A percentile compares a stretch with the other conserved stretches of the same genome.
phyloP scores from a whole-genome alignment of 441 rosid species.

The Gossypium lobatum region DNA sequence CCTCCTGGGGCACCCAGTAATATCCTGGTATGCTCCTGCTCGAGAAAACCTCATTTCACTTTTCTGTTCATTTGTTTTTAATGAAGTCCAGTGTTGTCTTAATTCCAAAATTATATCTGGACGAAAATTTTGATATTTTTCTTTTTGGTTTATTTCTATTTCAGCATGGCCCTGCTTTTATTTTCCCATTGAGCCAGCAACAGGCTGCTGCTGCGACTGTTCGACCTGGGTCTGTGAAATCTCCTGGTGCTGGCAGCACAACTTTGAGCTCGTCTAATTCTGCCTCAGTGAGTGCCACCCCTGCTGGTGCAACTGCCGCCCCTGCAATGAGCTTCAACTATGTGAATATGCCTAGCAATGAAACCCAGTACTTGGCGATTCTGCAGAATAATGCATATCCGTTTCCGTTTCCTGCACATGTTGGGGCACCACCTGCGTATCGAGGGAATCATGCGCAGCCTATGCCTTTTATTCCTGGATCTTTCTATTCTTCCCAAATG shows the following conservation, averaged over 20 bases:
- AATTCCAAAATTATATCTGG: background rate
- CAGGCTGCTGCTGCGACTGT: conserved; percentile 67
- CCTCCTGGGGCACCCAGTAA: conserved; percentile 77
- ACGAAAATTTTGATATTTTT: background rate
- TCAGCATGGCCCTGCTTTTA: conserved; percentile 84
- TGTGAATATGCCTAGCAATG: conserved; percentile 71
- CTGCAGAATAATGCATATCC: conserved; percentile 76
- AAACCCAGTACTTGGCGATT: conserved; percentile 84
- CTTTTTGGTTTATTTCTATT: conserved; percentile 13
- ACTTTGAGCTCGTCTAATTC: conserved; percentile 39
- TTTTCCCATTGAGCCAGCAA: conserved; percentile 85
- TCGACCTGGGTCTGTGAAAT: conserved; percentile 49
- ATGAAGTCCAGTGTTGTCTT: background rate
- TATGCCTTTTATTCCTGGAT: conserved; percentile 71
- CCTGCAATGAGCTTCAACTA: conserved; percentile 81
- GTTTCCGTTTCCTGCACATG: conserved; percentile 84
- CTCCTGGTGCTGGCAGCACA: conserved; percentile 25
- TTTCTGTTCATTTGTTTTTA: background rate
- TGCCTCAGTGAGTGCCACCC: conserved; percentile 42
- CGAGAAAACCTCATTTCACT: background rate
- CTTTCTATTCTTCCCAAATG: conserved; percentile 91
- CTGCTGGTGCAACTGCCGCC: conserved; percentile 55
- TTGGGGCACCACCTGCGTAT: conserved; percentile 63
- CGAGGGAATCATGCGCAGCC: conserved; percentile 73
- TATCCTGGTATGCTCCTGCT: conserved; percentile 53